Base-by-base conservation (phyloP, 768 basidiomycete genomes). In the Termitomyces sp. region DNA sequence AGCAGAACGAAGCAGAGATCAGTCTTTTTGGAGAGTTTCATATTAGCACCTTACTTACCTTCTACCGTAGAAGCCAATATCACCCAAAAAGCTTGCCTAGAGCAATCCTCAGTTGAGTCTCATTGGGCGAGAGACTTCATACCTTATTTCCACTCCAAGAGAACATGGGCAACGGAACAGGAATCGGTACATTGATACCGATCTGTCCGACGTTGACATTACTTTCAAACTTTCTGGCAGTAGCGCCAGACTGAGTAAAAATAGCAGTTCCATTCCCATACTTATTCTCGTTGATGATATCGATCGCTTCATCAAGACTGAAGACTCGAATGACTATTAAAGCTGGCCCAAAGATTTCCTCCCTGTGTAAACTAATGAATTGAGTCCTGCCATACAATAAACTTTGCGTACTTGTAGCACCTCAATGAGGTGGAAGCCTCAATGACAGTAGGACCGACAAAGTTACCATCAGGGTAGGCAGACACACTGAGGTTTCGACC, bases 261-360 rank as follows among this genome's bases (percentile, higher is more conserved):
- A 97, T 92, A 21, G 94, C 91, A 31, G 94, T 84, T 31, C 96
- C 96, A 64, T 98, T 98, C 8, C 96, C 90, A 68, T 97, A 98
- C 61, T 72, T 78, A 73, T 97, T 98, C 59, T 77, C 72, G 73
- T 98, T 98, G 71, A 98, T 86, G 59, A 96, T 85, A 43, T 84
- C 82, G 57, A 98, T 79, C 12, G 94, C 95, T 57, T 96, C 92
- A 59, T 98, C 94, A 43, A 98, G 75, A 0, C 86, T 91, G 35
- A 94, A 84, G 5, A 86, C 91, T 48, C 81, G 78, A 54, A 98
- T 66, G 54, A 95, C 77, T 10, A 87, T 76, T 30, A 98, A 77
- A 1, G 87, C 96, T 1, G 96, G 96, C 14, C 94, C 96, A 62
- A 98, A 98, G 56, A 98, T 96, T 67, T 98, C 96, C 67, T 94